These are phyloP conservation scores for Penicillium flavigenum DNA, from an alignment of 495 filamentous ascomycete species.

Conservation along the genomic window DNA sequence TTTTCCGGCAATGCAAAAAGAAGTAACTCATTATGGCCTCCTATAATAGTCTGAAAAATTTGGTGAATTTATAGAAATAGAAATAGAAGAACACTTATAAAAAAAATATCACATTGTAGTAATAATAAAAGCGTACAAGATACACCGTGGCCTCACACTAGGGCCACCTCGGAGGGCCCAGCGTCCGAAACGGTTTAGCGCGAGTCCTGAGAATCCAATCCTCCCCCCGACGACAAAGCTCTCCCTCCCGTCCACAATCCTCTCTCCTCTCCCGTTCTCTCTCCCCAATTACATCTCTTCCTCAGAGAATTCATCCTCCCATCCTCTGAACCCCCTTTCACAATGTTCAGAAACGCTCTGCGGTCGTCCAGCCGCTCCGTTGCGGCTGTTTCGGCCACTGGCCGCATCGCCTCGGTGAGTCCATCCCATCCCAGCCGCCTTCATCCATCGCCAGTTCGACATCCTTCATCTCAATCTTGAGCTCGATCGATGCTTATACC, in stretches of 20 bases:
- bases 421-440: conserved; percentile 41
- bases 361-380: conserved; percentile 91
- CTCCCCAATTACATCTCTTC: conserved; percentile 52
- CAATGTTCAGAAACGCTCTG: conserved; percentile 98
- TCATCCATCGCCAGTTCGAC: conserved; percentile 32
- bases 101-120: background rate
- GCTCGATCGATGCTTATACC: conserved; percentile 41
- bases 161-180: conserved; percentile 50
- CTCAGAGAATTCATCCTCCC: conserved; percentile 50
- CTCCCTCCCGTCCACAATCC: conserved; percentile 54
- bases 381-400: conserved; percentile 84
- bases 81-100: background rate
- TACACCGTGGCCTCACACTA: conserved; percentile 34
- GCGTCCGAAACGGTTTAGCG: conserved; percentile 48
- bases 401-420: conserved; percentile 93
- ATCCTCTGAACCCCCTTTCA: conserved; percentile 55
- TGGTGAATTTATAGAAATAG: background rate
- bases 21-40: background rate
- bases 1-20: conserved; percentile 1
- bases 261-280: conserved; percentile 47
- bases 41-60: background rate
- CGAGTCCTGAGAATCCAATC: conserved; percentile 47
- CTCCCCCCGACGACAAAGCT: conserved; percentile 56
- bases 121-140: conserved; percentile 7
- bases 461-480: conserved; percentile 40